A percentile compares a stretch with the other conserved stretches of the same genome.
Conservation (phyloP, 1,284 basidiomycete genomes). For the Stygiomarasmius scandens region DNA sequence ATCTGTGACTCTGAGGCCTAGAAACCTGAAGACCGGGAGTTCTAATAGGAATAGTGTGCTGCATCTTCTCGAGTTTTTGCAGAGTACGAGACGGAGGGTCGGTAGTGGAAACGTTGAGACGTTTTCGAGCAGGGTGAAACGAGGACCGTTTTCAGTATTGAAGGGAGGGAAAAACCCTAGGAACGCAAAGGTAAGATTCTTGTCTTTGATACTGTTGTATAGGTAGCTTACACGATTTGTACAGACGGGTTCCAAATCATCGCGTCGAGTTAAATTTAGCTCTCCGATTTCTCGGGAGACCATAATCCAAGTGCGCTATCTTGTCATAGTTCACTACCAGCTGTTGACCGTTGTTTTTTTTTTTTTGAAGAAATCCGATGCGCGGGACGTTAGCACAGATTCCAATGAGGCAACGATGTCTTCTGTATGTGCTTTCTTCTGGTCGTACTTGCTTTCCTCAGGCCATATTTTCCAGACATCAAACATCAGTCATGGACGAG, state of each 20-base stretch:
- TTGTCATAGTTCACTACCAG: background rate
- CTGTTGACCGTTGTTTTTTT: background rate
- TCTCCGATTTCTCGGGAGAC: background rate
- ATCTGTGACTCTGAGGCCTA: background rate
- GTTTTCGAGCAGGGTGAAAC: background rate
- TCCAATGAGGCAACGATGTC: no score
- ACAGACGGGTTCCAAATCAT: background rate
- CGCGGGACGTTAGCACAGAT: no score
- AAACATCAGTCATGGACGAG: background rate
- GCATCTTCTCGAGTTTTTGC: background rate
- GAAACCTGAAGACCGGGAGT: background rate
- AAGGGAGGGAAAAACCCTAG: background rate
- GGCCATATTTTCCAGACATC: background rate
- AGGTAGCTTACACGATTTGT: background rate
- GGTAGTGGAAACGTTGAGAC: background rate
- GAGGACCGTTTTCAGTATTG: background rate
- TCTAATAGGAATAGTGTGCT: background rate
- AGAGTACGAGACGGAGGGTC: background rate
- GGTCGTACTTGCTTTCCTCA: no score
- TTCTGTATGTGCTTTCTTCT: no score
- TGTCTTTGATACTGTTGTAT: background rate
- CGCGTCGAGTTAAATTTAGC: background rate
- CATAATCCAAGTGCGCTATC: background rate
- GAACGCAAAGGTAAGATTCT: background rate
- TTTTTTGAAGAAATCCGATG: no score